Conservation (phyloP, 208 protist genomes). For the Acanthamoeba quina region DNA sequence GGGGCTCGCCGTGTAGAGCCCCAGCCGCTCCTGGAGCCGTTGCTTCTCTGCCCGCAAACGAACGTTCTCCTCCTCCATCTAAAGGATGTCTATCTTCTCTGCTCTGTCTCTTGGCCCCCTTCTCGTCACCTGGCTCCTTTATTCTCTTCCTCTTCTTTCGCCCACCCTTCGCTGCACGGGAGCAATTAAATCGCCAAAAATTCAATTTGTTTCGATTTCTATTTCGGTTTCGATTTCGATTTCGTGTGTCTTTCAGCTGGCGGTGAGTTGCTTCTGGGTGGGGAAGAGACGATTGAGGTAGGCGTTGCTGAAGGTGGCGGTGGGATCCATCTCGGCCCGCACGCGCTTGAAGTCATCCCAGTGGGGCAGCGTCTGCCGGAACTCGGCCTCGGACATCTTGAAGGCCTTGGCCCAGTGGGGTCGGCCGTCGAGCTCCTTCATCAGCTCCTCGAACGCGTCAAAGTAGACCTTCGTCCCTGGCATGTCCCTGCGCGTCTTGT, state of each 20-base stretch:
- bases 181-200: no score
- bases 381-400: slow-evolving; percentile 42
- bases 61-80: slow-evolving; percentile 30
- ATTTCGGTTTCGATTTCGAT: no score
- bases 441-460: slow-evolving; percentile 70
- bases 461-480: slow-evolving; percentile 72
- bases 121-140: no score
- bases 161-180: no score
- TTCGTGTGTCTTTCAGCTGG: no score
- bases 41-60: slow-evolving; percentile 11
- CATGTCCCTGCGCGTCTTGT: background rate
- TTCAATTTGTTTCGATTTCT: no score
- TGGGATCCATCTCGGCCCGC: slow-evolving; percentile 64
- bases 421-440: slow-evolving; percentile 67
- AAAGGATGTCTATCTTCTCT: background rate
- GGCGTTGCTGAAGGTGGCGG: slow-evolving; percentile 46
- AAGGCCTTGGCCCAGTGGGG: slow-evolving; percentile 78
- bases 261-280: background rate
- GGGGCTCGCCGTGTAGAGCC: background rate
- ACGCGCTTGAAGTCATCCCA: slow-evolving; percentile 73
- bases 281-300: slow-evolving; percentile 67
- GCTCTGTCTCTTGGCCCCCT: background rate
- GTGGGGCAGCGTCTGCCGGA: slow-evolving; percentile 2
- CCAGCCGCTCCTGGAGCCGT: background rate
- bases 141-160: no score